A percentile compares a stretch with the other conserved stretches of the same genome.
Conservation (phyloP, 495 filamentous ascomycete genomes). For the Lepidopterella palustris region DNA sequence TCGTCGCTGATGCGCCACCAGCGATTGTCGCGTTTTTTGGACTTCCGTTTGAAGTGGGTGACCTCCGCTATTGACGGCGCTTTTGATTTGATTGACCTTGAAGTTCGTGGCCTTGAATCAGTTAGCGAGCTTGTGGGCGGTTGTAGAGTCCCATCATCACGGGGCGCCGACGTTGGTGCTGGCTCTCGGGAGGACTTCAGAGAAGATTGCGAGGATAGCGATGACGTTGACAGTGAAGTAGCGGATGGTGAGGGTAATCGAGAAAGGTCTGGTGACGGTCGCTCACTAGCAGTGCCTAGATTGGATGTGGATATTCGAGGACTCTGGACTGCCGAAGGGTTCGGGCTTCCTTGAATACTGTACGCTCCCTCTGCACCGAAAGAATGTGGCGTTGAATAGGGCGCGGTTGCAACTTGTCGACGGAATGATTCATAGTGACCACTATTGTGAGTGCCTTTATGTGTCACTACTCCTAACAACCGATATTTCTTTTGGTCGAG, state of each 20-base stretch:
- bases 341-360: slow-evolving; percentile 49
- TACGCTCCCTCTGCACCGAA: slow-evolving; percentile 66
- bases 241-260: slow-evolving; percentile 25
- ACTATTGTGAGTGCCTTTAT: slow-evolving; percentile 92
- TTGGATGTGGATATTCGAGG: slow-evolving; percentile 29
- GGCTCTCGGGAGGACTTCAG: slow-evolving; percentile 12
- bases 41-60: slow-evolving; percentile 44
- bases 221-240: slow-evolving; percentile 38
- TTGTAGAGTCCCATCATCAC: slow-evolving; percentile 27
- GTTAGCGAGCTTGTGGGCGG: slow-evolving; percentile 6
- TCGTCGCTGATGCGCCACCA: slow-evolving; percentile 99
- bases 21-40: slow-evolving; percentile 53
- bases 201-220: slow-evolving; percentile 40
- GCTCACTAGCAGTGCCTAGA: slow-evolving; percentile 4
- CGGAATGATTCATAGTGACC: slow-evolving; percentile 97
- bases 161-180: slow-evolving; percentile 37
- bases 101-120: slow-evolving; percentile 10
- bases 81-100: slow-evolving; percentile 28
- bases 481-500: slow-evolving; percentile 73
- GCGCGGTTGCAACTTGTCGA: slow-evolving; percentile 61
- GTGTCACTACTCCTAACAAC: slow-evolving; percentile 80
- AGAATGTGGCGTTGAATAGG: slow-evolving; percentile 73
- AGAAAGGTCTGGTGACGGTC: slow-evolving; percentile 11
- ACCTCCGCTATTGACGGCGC: slow-evolving; percentile 25
- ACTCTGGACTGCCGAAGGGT: slow-evolving; percentile 38